Evolutionary conservation across 805 yeast genomes (phyloP).

Genomic region (Middelhovenomyces tepae): DNA sequence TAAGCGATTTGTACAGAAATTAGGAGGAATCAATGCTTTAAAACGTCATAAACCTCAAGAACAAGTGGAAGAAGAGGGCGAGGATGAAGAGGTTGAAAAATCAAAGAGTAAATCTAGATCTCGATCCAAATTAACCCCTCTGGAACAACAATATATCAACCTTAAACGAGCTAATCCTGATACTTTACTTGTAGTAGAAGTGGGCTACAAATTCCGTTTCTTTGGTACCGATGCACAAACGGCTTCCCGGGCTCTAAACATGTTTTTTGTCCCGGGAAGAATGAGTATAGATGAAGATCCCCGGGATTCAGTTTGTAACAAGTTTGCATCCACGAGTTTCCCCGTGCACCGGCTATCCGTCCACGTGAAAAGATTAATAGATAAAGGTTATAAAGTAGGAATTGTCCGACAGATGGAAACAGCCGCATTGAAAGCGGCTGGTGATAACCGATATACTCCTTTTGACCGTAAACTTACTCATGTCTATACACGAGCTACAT

Average conservation of each 20-base stretch:
- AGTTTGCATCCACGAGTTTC: constrained; percentile 76
- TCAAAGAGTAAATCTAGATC: too few species aligned
- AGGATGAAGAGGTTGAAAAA: too few species aligned
- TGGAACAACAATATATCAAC: constrained; percentile 68
- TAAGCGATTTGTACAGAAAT: too few species aligned
- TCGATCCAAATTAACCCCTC: constrained; percentile 65
- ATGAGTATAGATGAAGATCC: constrained; percentile 40
- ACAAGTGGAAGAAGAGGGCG: too few species aligned
- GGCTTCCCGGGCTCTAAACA: constrained; percentile 58
- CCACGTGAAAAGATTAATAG: constrained; percentile 65
- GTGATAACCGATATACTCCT: constrained; percentile 44
- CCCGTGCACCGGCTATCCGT: constrained; percentile 70
- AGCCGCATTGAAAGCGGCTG: constrained; percentile 55
- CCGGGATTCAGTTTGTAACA: constrained; percentile 41
- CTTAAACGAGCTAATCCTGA: constrained; percentile 55
- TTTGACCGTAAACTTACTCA: constrained; percentile 62
- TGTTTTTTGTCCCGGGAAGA: constrained; percentile 67
- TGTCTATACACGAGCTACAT: constrained; percentile 77
- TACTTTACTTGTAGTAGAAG: constrained; percentile 71
- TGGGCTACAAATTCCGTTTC: constrained; percentile 85
- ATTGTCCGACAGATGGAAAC: constrained; percentile 81
- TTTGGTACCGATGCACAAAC: constrained; percentile 75
- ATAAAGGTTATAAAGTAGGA: constrained; percentile 71
- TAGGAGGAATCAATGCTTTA: too few species aligned
- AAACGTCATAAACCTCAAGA: too few species aligned